Evolutionary conservation across 2,329 filamentous ascomycete genomes (phyloP), one percentile per base, ranked within the genome.

Genomic region (Xylariaceae sp.): DNA sequence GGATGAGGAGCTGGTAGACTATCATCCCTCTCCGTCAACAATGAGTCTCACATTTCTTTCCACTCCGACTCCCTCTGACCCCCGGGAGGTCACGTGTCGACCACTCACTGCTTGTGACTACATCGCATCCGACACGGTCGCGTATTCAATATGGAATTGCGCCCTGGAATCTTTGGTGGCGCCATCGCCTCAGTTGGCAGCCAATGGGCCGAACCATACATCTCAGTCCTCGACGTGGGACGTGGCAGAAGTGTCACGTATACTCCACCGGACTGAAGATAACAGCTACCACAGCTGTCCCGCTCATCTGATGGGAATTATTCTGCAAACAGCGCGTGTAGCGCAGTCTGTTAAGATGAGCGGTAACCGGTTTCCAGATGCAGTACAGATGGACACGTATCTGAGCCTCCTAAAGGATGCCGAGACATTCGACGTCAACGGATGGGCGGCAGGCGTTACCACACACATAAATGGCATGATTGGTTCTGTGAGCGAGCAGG

Each of bases 71-170:
- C 34, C 37, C 45, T 48, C 48, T 7, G 47, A 58, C 39, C 39
- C 44, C 15, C 39, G 34, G 3, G 37, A 53, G 11, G 56, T 52
- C 10, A n/a, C 47, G 7, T 6, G 7, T 11, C 34, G 37, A 18
- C 50, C 59, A 11, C 58, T 61, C 5, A 58, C 23, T 10, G 64
- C 70, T 17, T 74, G 75, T 48, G 78, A 80, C 65, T 78, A 75
- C 54, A 73, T 81, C 56, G 73, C 78, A 48, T 78, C 79, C 15
- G 78, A 81, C 63, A 79, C 76, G 59, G 60, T 69, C 8, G 68
- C 70, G 5, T 73, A 73, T 51, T 69, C 68, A 52, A 70, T 73
- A 30, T 73, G 70, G 70, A 68, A 67, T 41, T 64, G 58, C 41
- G 70, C 68, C 3, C 62, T 73, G 3, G 66, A 66, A 55, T 65